Evolutionary conservation across 495 filamentous ascomycete genomes (phyloP).

Genomic region (Talaromyces adpressus): DNA sequence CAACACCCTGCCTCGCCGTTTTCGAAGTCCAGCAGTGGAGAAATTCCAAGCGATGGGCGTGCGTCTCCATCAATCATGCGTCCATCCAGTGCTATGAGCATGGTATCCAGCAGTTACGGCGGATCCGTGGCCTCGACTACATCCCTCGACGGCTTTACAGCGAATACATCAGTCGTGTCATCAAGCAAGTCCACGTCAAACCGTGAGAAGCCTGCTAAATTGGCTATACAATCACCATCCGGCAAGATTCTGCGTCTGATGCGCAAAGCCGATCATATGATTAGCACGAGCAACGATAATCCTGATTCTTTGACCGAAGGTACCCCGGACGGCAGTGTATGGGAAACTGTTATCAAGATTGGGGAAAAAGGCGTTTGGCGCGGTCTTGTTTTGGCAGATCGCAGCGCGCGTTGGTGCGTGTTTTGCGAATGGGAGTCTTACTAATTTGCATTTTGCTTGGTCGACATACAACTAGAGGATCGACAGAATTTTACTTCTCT

Average conservation of each 20-base stretch:
- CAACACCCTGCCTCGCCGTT: constrained; percentile 73
- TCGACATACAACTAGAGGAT: background rate
- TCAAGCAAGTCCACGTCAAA: constrained; percentile 44
- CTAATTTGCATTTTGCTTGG: background rate
- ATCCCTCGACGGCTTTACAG: constrained; percentile 36
- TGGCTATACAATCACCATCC: constrained; percentile 91
- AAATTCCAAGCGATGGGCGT: constrained; percentile 33
- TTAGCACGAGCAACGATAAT: constrained; percentile 34
- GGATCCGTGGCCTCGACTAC: constrained; percentile 31
- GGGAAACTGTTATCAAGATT: constrained; percentile 99
- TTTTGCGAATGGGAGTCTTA: constrained; percentile 89
- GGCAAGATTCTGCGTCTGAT: constrained; percentile 90
- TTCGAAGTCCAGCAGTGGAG: constrained; percentile 40
- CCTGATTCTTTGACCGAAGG: constrained; percentile 42
- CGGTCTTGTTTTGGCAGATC: constrained; percentile 87
- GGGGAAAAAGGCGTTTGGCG: constrained; percentile 88
- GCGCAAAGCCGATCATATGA: constrained; percentile 72
- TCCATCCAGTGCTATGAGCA: constrained; percentile 75
- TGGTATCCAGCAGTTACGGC: constrained; percentile 47
- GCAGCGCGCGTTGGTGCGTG: constrained; percentile 95
- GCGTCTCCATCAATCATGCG: constrained; percentile 63
- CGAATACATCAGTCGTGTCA: constrained; percentile 44
- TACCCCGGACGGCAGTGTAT: constrained; percentile 68
- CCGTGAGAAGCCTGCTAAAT: constrained; percentile 80
- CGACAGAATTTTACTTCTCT: background rate